These are phyloP conservation scores for Anisogramma anomala DNA, from an alignment of 2,329 filamentous ascomycete species.

Conservation along the genomic window DNA sequence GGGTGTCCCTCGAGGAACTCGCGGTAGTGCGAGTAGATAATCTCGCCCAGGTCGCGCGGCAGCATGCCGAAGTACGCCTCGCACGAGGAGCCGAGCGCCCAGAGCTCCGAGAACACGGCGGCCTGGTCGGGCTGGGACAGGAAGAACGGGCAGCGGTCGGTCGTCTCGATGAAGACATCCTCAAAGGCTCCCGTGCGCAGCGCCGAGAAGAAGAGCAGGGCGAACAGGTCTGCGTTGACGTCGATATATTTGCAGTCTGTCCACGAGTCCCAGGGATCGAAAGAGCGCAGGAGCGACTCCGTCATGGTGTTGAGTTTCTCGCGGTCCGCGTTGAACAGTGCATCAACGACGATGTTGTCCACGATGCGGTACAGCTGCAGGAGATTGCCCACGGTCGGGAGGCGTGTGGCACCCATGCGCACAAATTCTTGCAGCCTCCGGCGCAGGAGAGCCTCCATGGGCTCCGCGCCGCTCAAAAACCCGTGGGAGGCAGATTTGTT, in stretches of 20 bases:
- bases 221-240: constrained; percentile 40
- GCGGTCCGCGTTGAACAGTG: constrained; percentile 21
- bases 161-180: constrained; percentile 51
- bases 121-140: constrained; percentile 51
- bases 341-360: constrained; percentile 19
- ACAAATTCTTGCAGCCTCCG: constrained; percentile 19
- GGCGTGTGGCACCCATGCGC: constrained; percentile 18
- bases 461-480: constrained; percentile 19
- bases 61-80: constrained; percentile 49
- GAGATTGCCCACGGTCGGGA: constrained; percentile 18
- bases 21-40: constrained; percentile 25
- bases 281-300: constrained; percentile 25
- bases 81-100: constrained; percentile 51
- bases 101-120: constrained; percentile 51
- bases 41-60: constrained; percentile 35
- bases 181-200: constrained; percentile 45
- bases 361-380: constrained; percentile 19
- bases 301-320: constrained; percentile 26
- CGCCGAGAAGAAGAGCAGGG: constrained; percentile 45
- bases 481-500: constrained; percentile 19
- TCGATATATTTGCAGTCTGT: constrained; percentile 25
- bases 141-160: constrained; percentile 49
- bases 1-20: constrained; percentile 19
- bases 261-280: constrained; percentile 17
- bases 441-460: constrained; percentile 20